Base-by-base conservation (phyloP, 768 basidiomycete species). In the Phylloporus arenicola region DNA sequence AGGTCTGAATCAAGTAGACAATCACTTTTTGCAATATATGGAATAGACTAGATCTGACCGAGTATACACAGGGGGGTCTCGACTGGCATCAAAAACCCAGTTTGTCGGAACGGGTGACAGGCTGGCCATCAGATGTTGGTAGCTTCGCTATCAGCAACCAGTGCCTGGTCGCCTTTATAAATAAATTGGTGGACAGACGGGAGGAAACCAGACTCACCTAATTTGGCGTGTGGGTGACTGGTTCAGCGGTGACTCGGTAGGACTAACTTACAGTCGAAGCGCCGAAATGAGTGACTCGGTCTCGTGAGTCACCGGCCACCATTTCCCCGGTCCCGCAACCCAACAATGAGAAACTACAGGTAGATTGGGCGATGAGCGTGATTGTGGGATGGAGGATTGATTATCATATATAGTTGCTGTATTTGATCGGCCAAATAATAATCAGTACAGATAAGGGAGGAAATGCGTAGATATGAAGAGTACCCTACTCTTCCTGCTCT, bases 21-120 rank as follows among this genome's bases (percentile, higher is more conserved):
- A 43, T 54, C 16, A 43, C 24, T 27, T 7, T 27, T 4, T 6
- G 27, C 0, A 12, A 17, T 2, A 29, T 6, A 17, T 24, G 17
- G n/a, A 30, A 20, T 10, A 3, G 2, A 24, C 11, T 9, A 24
- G 25, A 12, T 42, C 56, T 35, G 12, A 60, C 59, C 59, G 56
- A 24, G 56, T 60, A 22, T 59, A 57, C 25, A 43, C 58, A 4
- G 51, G 51, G 2, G 51, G 49, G 6, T 51, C 35, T 11, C 55
- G 48, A 25, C 11, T 34, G 16, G 25, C 8, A 22, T 59, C 54
- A 12, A 59, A 20, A 13, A 40, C 33, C 58, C 58, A 59, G 31
- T 31, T 8, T 9, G 29, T 13, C 0, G 50, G 31, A 9, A 17
- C 12, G 9, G 41, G 43, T 12, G 41, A 34, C n/a, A 33, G 29